These are phyloP conservation scores for Neckera pumila DNA, from an alignment of 225 moss, liverwort and hornwort genomes.

Conservation along the genomic window DNA sequence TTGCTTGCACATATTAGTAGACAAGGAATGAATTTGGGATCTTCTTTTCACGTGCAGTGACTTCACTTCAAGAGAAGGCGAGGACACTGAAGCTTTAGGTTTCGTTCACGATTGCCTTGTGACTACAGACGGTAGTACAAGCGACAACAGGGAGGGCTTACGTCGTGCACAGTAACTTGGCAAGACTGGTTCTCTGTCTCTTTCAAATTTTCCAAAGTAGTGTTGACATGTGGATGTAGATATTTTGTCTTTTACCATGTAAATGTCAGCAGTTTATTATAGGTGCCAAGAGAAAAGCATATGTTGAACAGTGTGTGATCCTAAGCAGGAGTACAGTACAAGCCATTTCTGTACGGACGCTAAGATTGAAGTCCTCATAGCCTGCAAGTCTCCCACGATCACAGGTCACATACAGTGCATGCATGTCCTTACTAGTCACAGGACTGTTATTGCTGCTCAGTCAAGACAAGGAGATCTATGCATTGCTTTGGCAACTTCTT, in stretches of 20 bases:
- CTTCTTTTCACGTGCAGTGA: conserved; percentile 27
- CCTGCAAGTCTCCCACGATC: neutral
- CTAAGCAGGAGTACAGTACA: neutral
- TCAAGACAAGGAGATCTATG: neutral
- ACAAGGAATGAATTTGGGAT: neutral
- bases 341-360: neutral
- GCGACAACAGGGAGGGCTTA: neutral
- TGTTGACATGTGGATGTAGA: neutral
- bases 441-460: neutral
- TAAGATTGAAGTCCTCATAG: neutral
- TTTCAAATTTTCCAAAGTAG: neutral
- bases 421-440: neutral
- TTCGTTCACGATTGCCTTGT: neutral
- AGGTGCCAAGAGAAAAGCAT: neutral
- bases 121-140: neutral
- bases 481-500: neutral
- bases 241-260: neutral
- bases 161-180: neutral
- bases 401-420: neutral
- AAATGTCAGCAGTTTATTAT: neutral
- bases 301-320: neutral
- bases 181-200: neutral
- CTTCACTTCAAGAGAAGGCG: conserved; percentile 31
- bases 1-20: neutral
- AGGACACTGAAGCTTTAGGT: conserved; percentile 45